These are phyloP conservation scores for Gymnopilus junonius DNA, from an alignment of 768 basidiomycete species.

Conservation along the genomic window DNA sequence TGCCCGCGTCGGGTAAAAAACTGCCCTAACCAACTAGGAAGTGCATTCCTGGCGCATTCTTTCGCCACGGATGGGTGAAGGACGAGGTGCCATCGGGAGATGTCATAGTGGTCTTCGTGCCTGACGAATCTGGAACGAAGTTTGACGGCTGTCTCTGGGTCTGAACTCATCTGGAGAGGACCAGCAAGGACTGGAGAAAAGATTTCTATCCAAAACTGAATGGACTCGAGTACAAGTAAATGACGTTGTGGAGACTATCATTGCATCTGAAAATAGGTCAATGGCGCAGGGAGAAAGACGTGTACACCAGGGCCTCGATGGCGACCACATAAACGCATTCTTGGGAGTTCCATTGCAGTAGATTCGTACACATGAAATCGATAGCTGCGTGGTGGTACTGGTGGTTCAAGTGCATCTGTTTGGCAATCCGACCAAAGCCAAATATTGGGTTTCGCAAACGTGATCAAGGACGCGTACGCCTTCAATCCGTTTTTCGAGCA, in stretches of 20 bases:
- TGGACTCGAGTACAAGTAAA: background rate
- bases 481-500: background rate
- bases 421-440: constrained; percentile 7
- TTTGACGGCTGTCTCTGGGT: constrained; percentile 4
- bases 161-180: background rate
- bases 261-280: background rate
- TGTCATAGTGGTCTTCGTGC: constrained; percentile 17
- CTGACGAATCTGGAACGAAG: constrained; percentile 8
- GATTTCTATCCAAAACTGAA: background rate
- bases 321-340: too few relatives aligned
- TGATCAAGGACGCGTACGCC: constrained; percentile 26
- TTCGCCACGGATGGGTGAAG: constrained; percentile 33
- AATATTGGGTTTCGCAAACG: constrained; percentile 12
- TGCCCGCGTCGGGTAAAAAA: constrained; percentile 42
- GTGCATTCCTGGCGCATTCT: constrained; percentile 29
- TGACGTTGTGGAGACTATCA: background rate
- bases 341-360: too few relatives aligned
- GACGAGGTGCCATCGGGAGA: constrained; percentile 33
- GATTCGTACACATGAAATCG: too few relatives aligned
- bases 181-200: background rate
- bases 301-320: constrained; percentile 24
- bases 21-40: constrained; percentile 26
- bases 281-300: background rate
- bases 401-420: constrained; percentile 23
- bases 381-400: background rate